Base-by-base conservation (phyloP, 345 rosid genomes). In the Hypericum androsaemum region DNA sequence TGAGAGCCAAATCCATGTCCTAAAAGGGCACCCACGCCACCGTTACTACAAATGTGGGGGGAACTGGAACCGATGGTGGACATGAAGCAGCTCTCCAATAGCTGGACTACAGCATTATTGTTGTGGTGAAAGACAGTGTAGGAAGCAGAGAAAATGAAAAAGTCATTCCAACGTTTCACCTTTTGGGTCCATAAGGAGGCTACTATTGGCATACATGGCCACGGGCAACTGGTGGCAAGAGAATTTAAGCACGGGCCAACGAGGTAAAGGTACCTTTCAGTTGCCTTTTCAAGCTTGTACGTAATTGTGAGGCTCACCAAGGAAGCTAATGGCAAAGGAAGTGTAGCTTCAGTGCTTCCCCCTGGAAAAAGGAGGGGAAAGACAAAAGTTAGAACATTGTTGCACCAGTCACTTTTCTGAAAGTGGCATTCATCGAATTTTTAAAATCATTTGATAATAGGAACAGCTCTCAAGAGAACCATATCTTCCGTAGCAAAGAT, bases 191-290 rank as follows among this genome's bases (percentile, higher is more conserved):
- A 92, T 49, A 92, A 58, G 11, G 98, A 76, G 50, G 84, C 54
- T 66, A 85, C 59, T 52, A 92, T 83, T 36, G 98, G 95, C 95
- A 85, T 78, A 83, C 90, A 85, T 48, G 97, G 98, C 98, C 98
- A 92, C 14, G 95, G 96, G 62, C 98, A 92, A 61, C 95, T 74
- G 15, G 82, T 74, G 51, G 85, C 95, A 39, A 92, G 94, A 49
- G 90, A 66, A 59, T 67, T 89, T 63, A 92, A 64, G 47, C 94
- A 87, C 10, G 88, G 83, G 57, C 77, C 97, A 37, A 85, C 61
- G 16, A 88, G 63, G 32, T 69, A 56, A 36, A 88, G 90, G 68
- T 66, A 73, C 12, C 94, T 81, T 40, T 88, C 94, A n/a, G 95
- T 66, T 47, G 67, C 76, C 73, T 78, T 85, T 64, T 88, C 97